Evolutionary conservation across 1,284 basidiomycete species (phyloP), one percentile per base, ranked within the genome.

Genomic region (Stereum hirsutum): DNA sequence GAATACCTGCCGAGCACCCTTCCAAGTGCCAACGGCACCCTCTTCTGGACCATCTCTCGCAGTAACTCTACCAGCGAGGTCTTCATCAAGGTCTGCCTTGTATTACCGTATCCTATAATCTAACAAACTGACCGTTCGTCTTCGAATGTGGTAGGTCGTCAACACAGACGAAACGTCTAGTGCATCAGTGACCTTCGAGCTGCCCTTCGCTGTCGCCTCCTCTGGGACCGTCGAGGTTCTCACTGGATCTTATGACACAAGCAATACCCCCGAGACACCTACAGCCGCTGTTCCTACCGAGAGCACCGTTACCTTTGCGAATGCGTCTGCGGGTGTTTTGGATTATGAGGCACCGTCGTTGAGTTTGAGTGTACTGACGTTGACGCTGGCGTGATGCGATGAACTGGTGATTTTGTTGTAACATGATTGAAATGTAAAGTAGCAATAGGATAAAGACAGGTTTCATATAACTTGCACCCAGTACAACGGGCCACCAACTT

Each of bases 1-100:
- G 69, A 72, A 47, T 82, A 81, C 48, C 57, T 83, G 2, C 74
- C 79, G 4, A 81, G 77, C 54, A 79, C 76, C 0, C 65, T 81
- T 3, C 79, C 80, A 0, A 59, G 52, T 24, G 35, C 46, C 1
- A 59, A 50, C 6, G 75, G 74, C 8, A 73, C 74, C 0, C 53
- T 78, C 3, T 70, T 73, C 55, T 83, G 81, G 81, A 78, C 75
- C 46, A 69, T 82, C 37, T 74, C 75, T 2, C 65, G 71, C 27
- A 62, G 67, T 31, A 69, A 51, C 2, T 54, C 64, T 14, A 60
- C 64, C 0, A 57, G 63, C 5, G 57, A 70, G 36, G 57, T 80
- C 37, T 70, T 75, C 49, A 74, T 82, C 60, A 84, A 84, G 66
- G 79, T 68, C 47, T 1, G 56, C 15, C 26, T 27, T 19, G 20